These are phyloP conservation scores for Cladosporium velox DNA, from an alignment of 2,329 filamentous ascomycete species.

Conservation along the genomic window DNA sequence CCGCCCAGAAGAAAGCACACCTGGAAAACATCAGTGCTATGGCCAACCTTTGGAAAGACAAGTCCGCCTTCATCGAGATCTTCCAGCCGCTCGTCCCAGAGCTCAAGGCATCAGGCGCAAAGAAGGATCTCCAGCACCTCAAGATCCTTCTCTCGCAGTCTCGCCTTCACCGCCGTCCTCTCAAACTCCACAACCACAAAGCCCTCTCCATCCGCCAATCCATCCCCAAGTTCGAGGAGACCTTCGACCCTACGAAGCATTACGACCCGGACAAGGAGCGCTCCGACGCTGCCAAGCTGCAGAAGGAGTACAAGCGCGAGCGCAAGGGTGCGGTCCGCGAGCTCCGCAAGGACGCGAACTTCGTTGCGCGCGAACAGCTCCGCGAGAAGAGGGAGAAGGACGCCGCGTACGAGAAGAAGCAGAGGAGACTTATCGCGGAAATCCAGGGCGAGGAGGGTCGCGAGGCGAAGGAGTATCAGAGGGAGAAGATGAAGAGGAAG, in stretches of 20 bases:
- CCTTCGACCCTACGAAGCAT: constrained; percentile 91
- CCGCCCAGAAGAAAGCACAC: constrained; percentile 51
- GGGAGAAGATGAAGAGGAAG: constrained; percentile 76
- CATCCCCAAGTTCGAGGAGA: constrained; percentile 94
- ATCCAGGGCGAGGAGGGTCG: constrained; percentile 92
- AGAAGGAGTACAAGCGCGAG: constrained; percentile 91
- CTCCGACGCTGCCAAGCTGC: constrained; percentile 78
- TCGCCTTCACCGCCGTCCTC: constrained; percentile 68
- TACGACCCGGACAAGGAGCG: constrained; percentile 95
- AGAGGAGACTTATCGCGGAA: constrained; percentile 85
- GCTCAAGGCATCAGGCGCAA: constrained; percentile 36
- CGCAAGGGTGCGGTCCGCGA: constrained; percentile 93
- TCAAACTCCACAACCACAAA: constrained; percentile 85
- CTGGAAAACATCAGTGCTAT: constrained; percentile 67
- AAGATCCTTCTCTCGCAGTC: constrained; percentile 62
- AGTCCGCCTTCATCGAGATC: constrained; percentile 75
- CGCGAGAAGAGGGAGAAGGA: constrained; percentile 92
- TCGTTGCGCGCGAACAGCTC: constrained; percentile 87
- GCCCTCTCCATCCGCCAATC: constrained; percentile 84
- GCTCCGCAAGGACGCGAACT: constrained; percentile 90
- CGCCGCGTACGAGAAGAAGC: constrained; percentile 94
- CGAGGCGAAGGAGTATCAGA: constrained; percentile 85
- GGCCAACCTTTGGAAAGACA: constrained; percentile 71
- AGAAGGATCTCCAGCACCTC: constrained; percentile 62
- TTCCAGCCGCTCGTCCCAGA: constrained; percentile 60